Evolutionary conservation across 192 early-diverging fungal species (phyloP), one percentile per base, ranked within the genome.

Genomic region (Linnemannia hyalina): DNA sequence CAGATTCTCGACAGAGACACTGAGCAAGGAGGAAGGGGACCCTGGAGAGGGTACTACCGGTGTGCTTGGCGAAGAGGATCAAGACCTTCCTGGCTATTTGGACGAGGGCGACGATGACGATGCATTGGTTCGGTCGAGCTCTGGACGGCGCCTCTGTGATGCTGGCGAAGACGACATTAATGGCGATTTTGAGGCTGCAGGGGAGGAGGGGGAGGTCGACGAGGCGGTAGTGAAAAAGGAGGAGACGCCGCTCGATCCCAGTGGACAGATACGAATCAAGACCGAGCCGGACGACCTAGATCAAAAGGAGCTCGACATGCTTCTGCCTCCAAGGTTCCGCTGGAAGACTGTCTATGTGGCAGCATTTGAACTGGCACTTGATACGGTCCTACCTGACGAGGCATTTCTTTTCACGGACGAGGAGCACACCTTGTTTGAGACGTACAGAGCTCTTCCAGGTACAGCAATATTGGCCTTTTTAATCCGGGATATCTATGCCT

Each of bases 261-360:
- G 46, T 4, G 57, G 32, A 10, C 54, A 70, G n/a, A 23, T 77
- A 23, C 46, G 55, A 4, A 76, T 80, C 68, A 80, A 85, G 44
- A 13, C 18, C 1, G 77, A 76, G 32, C 68, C 65, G 3, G 68
- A 80, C 2, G 69, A 65, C 7, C 54, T 72, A 20, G 75, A 75
- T 23, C 69, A 41, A 20, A 77, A 80, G 32, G 54, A 55, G 1
- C 22, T 36, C 29, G 23, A 74, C 29, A 75, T 77, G 52, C 3
- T 78, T 0, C 54, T 86, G 1, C 76, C 80, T 29, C 23, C 42
- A 18, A 46, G 47, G n/a, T 86, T 74, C 60, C 68, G 76, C 11
- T 86, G 84, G 84, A 90, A 76, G 63, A 89, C 90, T 0, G 89
- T 91, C 63, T 91, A 91, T 52, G 82, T 85, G 1, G 88, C 89